Evolutionary conservation across 768 basidiomycete species (phyloP).

Genomic region (Kondoa malvinella): DNA sequence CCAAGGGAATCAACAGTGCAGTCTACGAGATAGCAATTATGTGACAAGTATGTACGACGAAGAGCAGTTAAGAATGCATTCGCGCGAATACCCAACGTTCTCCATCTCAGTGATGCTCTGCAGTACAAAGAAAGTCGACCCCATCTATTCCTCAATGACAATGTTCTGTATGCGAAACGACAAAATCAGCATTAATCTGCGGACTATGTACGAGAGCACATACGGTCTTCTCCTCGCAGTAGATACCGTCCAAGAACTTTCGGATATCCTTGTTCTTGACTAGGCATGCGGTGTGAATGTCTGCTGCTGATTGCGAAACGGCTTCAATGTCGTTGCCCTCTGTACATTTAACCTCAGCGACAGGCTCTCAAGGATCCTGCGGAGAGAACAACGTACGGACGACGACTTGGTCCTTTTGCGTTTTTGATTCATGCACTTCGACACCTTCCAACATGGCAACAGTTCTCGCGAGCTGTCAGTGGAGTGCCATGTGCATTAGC

Average conservation of each 20-base stretch:
- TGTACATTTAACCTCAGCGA: constrained; percentile 23
- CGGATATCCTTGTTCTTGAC: constrained; percentile 99
- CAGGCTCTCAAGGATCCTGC: background rate
- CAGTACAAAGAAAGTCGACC: background rate
- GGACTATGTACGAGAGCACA: background rate
- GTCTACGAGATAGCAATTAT: background rate
- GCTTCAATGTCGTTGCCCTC: constrained; percentile 92
- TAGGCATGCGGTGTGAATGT: constrained; percentile 87
- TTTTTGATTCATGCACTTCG: constrained; percentile 61
- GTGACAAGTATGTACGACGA: too few species aligned
- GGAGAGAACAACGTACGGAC: constrained; percentile 24
- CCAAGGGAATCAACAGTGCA: background rate
- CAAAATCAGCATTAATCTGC: background rate
- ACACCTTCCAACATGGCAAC: constrained; percentile 86
- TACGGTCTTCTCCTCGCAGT: background rate
- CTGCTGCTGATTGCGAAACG: constrained; percentile 96
- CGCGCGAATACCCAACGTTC: background rate
- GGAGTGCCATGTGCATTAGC: background rate
- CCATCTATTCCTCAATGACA: background rate
- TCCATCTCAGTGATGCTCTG: background rate
- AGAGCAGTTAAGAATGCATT: too few species aligned
- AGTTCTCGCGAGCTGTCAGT: constrained; percentile 48
- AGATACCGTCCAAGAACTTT: constrained; percentile 74
- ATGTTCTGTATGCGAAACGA: background rate
- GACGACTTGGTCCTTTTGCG: constrained; percentile 67